A percentile compares a stretch with the other conserved stretches of the same genome.
phyloP scores from a whole-genome alignment of 2,329 filamentous ascomycete species.

The Xylaria sp. region DNA sequence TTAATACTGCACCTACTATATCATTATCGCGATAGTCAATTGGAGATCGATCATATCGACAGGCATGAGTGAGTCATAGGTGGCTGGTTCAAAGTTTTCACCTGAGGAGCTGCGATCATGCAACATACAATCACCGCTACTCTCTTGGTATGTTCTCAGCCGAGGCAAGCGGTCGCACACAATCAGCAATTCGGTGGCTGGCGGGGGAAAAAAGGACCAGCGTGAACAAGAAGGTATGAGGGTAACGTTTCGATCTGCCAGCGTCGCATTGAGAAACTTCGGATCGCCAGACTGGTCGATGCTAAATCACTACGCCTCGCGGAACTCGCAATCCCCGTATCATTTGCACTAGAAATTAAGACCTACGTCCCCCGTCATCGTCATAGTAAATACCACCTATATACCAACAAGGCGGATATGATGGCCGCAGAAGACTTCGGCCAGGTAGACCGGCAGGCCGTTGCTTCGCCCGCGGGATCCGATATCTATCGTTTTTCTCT shows the following conservation, averaged over 20 bases:
- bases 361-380: no score
- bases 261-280: background rate
- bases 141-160: background rate
- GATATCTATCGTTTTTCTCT: no score
- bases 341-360: no score
- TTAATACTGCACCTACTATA: background rate
- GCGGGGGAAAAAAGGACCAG: background rate
- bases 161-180: constrained; percentile 3
- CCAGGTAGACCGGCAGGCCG: no score
- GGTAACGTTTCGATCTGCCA: no score
- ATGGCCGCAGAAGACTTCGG: background rate
- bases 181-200: constrained; percentile 1
- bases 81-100: background rate
- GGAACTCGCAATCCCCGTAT: constrained; percentile 1
- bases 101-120: constrained; percentile 1
- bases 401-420: background rate
- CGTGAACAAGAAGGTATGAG: background rate
- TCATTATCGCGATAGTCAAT: background rate
- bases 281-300: background rate
- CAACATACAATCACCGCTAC: background rate
- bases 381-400: background rate
- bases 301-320: constrained; percentile 19
- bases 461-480: background rate
- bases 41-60: constrained; percentile 1
- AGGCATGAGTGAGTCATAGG: constrained; percentile 27